Evolutionary conservation across 306 rosid species (phyloP).

Genomic region (Quillaja saponaria): DNA sequence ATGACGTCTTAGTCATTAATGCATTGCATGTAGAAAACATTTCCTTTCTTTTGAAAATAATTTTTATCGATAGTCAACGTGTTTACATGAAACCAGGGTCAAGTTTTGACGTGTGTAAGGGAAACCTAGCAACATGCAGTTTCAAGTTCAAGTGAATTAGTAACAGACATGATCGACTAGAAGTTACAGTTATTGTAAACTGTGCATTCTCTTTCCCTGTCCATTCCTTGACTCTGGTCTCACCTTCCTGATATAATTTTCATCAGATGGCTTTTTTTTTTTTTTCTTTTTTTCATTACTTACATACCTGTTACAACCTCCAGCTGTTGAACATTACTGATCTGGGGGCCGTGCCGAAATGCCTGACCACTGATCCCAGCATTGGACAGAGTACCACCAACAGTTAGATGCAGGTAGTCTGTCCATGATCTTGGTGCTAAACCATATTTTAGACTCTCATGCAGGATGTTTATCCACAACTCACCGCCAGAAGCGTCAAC

Average conservation of each 20-base stretch:
- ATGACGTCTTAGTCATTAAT: neutral
- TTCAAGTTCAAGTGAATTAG: slow-evolving; percentile 6
- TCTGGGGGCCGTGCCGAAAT: slow-evolving; percentile 93
- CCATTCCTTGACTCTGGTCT: slow-evolving; percentile 18
- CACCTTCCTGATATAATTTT: neutral
- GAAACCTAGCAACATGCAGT: slow-evolving; percentile 3
- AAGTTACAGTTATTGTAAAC: slow-evolving; percentile 3
- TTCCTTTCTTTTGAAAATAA: slow-evolving; percentile 5
- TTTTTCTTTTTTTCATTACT: neutral
- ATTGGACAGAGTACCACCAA: slow-evolving; percentile 95
- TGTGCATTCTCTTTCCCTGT: neutral
- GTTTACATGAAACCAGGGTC: slow-evolving; percentile 25
- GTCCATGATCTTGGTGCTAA: slow-evolving; percentile 96
- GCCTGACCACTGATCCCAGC: slow-evolving; percentile 98
- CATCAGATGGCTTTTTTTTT: neutral
- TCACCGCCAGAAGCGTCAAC: slow-evolving; percentile 90
- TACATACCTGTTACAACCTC: slow-evolving; percentile 94
- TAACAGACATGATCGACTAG: neutral
- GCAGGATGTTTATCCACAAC: slow-evolving; percentile 87
- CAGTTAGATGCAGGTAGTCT: slow-evolving; percentile 85
- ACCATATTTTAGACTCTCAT: slow-evolving; percentile 76
- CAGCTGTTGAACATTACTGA: slow-evolving; percentile 86
- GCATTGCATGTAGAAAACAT: slow-evolving; percentile 6
- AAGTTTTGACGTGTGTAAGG: slow-evolving; percentile 4
- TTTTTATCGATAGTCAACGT: neutral